Evolutionary conservation across 331 rosid species (phyloP).

Genomic region (Rosa hybrid): DNA sequence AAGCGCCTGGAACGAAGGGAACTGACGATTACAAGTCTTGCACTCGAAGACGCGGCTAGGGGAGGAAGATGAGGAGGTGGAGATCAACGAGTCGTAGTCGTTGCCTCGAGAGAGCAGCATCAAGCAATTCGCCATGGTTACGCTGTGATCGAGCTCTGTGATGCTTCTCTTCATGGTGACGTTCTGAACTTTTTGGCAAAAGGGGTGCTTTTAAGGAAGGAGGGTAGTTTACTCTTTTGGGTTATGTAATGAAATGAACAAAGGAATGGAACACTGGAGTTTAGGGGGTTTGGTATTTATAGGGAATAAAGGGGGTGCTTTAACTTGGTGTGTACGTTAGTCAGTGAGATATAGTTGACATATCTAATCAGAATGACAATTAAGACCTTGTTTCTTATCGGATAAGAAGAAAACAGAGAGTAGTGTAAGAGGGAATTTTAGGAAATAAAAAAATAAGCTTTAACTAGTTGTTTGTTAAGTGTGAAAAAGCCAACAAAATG

Average conservation of each 20-base stretch:
- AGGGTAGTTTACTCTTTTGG: not conserved
- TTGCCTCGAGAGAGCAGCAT: slow-evolving; percentile 72
- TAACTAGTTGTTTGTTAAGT: slow-evolving; percentile 22
- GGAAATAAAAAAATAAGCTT: not conserved
- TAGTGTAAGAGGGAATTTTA: not conserved
- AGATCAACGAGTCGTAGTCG: slow-evolving; percentile 27
- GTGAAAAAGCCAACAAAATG: slow-evolving; percentile 33
- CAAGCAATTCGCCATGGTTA: slow-evolving; percentile 78
- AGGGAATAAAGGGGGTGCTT: slow-evolving; percentile 4
- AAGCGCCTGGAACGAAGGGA: slow-evolving; percentile 88
- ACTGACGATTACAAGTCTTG: slow-evolving; percentile 86
- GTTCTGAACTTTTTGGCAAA: not conserved
- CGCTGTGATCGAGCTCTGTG: slow-evolving; percentile 44
- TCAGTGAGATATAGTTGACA: slow-evolving; percentile 21
- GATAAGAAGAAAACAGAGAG: slow-evolving; percentile 21
- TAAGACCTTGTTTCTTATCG: slow-evolving; percentile 33
- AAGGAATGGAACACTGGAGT: slow-evolving; percentile 36
- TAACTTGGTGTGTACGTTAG: not conserved
- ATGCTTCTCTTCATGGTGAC: slow-evolving; percentile 61
- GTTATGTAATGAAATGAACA: slow-evolving; percentile 6
- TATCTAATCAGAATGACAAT: slow-evolving; percentile 40
- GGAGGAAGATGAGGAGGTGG: slow-evolving; percentile 24
- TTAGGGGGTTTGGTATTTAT: slow-evolving; percentile 38
- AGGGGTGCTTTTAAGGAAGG: not conserved
- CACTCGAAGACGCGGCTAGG: slow-evolving; percentile 73